A percentile compares a stretch with the other conserved stretches of the same genome.
These are phyloP conservation scores for Calocera cornea DNA, from an alignment of 768 basidiomycete species.

Conservation along the genomic window DNA sequence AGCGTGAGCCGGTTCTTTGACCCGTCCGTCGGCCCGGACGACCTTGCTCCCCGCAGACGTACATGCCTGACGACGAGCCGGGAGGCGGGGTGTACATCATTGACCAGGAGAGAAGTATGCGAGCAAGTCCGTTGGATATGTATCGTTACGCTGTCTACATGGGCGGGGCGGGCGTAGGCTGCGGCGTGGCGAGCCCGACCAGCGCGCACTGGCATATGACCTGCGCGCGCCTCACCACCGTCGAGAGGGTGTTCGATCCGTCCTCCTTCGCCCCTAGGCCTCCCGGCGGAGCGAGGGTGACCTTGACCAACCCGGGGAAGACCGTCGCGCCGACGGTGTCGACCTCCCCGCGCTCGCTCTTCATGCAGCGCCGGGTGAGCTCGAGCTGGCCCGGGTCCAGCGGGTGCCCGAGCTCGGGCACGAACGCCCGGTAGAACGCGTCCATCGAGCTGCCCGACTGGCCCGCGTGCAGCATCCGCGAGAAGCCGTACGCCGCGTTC, in stretches of 20 bases:
- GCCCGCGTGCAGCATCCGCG: conserved; percentile 73
- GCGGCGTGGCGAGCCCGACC: conserved; percentile 4
- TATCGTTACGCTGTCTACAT: no score
- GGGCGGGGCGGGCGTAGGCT: not conserved
- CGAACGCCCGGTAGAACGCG: conserved; percentile 75
- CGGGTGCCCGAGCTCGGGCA: conserved; percentile 63
- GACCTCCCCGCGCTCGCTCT: conserved; percentile 55
- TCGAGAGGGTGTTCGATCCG: conserved; percentile 37
- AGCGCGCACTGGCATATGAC: conserved; percentile 78
- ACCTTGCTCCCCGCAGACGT: no score
- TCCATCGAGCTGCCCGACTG: conserved; percentile 37
- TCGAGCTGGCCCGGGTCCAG: conserved; percentile 72
- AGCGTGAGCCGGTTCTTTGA: no score
- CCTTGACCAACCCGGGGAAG: conserved; percentile 80
- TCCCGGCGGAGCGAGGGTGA: conserved; percentile 34
- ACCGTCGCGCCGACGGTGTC: conserved; percentile 73
- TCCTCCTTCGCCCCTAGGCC: conserved; percentile 33
- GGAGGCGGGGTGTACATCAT: no score
- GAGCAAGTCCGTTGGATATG: not conserved
- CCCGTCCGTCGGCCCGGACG: no score
- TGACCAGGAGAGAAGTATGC: no score
- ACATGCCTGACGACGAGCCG: no score
- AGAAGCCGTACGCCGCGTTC: conserved; percentile 63
- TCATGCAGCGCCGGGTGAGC: conserved; percentile 67
- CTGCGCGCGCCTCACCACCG: conserved; percentile 69